Evolutionary conservation across 2,329 filamentous ascomycete species (phyloP), one percentile per base, ranked within the genome.

Genomic region (Diaporthe citri): DNA sequence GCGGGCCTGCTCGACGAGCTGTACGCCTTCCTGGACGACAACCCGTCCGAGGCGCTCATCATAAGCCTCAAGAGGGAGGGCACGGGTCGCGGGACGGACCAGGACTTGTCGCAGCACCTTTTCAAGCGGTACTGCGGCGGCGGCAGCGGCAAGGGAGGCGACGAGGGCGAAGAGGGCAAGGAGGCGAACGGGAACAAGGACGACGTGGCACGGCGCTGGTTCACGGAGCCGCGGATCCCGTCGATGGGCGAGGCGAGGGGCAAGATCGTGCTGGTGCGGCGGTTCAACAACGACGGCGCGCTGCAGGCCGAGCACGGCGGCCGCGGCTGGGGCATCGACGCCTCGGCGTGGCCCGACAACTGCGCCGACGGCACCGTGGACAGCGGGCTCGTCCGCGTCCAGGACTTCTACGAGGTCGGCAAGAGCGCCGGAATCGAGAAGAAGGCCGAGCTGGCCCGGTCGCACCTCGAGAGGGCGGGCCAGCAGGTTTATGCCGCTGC

Each of bases 41-140:
- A 98, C 82, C 93, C 94, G 0, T 91, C 90, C 75, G 97, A 99
- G 85, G 93, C 93, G 0, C 86, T 99, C 76, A 91, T 98, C 79
- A 89, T 98, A 83, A 96, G 93, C 73, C 82, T 99, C 79, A 99
- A 99, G 86, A 93, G 95, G 76, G 97, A 99, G 85, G 97, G 97
- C 28, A 90, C 93, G 0, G 96, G 96, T 72, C 92, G 90, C 71
- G 91, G 93, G 59, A 95, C 91, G 17, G 97, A 98, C 82, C 89
- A 92, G 77, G 92, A 97, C 78, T 90, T 98, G 71, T 92, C 91
- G 77, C 90, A 88, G 72, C 92, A 96, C 80, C 88, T 98, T 20
- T 89, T 91, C 78, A 87, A 91, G 77, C 91, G 94, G 83, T 98
- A 97, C 84, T 89, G 91, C 36, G 87, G 86, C 48, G 84, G 91